Conservation (phyloP, 805 yeast genomes). For the Yamadazyma insecticola region DNA sequence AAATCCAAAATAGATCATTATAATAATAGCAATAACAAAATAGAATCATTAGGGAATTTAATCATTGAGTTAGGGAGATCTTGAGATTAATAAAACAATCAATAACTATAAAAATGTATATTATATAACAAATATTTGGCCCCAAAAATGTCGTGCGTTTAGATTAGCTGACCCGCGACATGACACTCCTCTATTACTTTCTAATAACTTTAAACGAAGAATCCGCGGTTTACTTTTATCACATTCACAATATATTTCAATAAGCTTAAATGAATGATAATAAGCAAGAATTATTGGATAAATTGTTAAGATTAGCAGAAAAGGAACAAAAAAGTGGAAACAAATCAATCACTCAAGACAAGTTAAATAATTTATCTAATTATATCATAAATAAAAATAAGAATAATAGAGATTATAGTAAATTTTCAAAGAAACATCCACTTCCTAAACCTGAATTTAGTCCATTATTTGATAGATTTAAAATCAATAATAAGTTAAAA, state of each 20-base stretch:
- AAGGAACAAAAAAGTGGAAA: slow-evolving; percentile 37
- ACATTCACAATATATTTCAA: too few species aligned
- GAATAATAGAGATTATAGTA: slow-evolving; percentile 2
- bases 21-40: slow-evolving; percentile 3
- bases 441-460: slow-evolving; percentile 23
- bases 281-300: slow-evolving; percentile 23
- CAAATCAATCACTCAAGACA: slow-evolving; percentile 31
- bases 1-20: slow-evolving; percentile 4
- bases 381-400: slow-evolving; percentile 17
- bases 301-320: slow-evolving; percentile 27
- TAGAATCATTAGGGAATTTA: slow-evolving; percentile 3
- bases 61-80: too few species aligned
- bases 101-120: too few species aligned
- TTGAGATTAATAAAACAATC: too few species aligned
- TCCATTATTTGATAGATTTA: slow-evolving; percentile 29
- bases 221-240: neutral
- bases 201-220: too few species aligned
- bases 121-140: too few species aligned
- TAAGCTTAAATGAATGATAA: slow-evolving; percentile 10
- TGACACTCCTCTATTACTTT: too few species aligned
- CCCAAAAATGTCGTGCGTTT: too few species aligned
- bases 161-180: too few species aligned
- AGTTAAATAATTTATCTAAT: slow-evolving; percentile 25
- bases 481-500: slow-evolving; percentile 14
- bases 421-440: slow-evolving; percentile 11